Evolutionary conservation across 768 basidiomycete species (phyloP), one percentile per base, ranked within the genome.

Genomic region (Boletus vinaceobasis): DNA sequence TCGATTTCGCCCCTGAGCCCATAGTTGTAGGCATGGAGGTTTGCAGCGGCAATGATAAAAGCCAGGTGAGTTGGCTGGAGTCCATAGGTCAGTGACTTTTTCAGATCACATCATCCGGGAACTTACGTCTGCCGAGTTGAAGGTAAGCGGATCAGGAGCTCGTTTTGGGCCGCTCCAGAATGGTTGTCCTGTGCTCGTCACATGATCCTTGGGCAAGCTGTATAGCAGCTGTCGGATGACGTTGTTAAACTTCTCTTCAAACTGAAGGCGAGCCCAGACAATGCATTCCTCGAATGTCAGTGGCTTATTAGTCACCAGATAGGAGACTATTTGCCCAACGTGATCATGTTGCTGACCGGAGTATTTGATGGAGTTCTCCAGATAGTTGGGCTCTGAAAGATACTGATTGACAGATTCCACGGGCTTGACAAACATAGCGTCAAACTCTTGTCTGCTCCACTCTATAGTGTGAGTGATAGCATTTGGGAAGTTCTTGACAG

Each of bases 141-240:
- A 99, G 6, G 77, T 77, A 59, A 99, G 76, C 27, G 96, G 79
- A 46, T 98, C 93, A 13, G 97, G 97, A 7, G 95, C 96, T 56
- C 97, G 84, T 78, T 99, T 99, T 3, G 97, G 97, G 19, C 95
- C 93, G 63, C 93, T 95, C 97, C 97, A 99, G 82, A 99, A 99
- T 11, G 94, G 95, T 62, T 93, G 91, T 6, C 97, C 97, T 19
- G 86, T 88, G 65, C 84, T 92, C 8, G 95, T 94, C 44, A 90
- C 75, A 37, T 90, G 88, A 69, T 99, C 97, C 71, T 94, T 96
- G 11, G 97, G 97, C 61, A 99, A 77, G 73, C 92, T 97, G 78
- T 83, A 93, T 43, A 99, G 71, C 35, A 99, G 76, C 70, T 99
- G 97, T 55, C 86, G 86, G 70, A 98, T 98, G 43, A 90, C 84